Evolutionary conservation across 2,329 filamentous ascomycete genomes (phyloP).

Genomic region (Penicillium sp.): DNA sequence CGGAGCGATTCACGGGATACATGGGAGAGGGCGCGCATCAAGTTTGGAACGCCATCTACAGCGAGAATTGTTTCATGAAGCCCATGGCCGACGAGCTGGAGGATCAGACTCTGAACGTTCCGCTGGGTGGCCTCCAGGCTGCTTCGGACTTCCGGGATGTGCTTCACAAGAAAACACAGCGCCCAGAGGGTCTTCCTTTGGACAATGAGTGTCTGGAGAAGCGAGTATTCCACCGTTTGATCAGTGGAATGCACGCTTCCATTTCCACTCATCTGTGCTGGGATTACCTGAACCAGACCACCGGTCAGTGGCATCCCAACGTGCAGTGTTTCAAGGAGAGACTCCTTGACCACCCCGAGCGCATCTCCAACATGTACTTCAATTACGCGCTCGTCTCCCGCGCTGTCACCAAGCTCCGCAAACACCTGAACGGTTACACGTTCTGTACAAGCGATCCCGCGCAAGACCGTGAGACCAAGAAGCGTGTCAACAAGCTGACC

Average conservation of each 20-base stretch:
- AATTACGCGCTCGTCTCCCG: constrained; percentile 96
- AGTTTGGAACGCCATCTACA: constrained; percentile 96
- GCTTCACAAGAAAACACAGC: constrained; percentile 50
- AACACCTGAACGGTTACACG: constrained; percentile 78
- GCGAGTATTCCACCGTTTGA: constrained; percentile 93
- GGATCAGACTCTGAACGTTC: constrained; percentile 31
- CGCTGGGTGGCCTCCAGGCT: constrained; percentile 54
- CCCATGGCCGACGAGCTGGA: constrained; percentile 31
- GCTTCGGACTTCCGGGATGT: constrained; percentile 63
- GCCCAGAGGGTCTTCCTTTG: constrained; percentile 64
- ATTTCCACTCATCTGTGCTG: constrained; percentile 96
- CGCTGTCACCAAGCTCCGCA: constrained; percentile 85
- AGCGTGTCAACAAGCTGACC: constrained; percentile 77
- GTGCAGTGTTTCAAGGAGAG: constrained; percentile 82
- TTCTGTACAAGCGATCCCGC: constrained; percentile 85
- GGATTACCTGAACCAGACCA: constrained; percentile 94
- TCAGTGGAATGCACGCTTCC: constrained; percentile 97
- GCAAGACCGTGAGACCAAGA: constrained; percentile 77
- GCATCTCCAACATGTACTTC: constrained; percentile 97
- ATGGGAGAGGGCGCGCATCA: constrained; percentile 79
- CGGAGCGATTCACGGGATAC: constrained; percentile 94
- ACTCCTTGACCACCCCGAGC: constrained; percentile 82
- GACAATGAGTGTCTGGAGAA: constrained; percentile 97
- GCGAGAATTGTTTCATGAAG: constrained; percentile 89
- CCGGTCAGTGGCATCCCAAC: constrained; percentile 90